Conservation (phyloP, 2,329 filamentous ascomycete genomes). For the Aureobasidium subglaciale region DNA sequence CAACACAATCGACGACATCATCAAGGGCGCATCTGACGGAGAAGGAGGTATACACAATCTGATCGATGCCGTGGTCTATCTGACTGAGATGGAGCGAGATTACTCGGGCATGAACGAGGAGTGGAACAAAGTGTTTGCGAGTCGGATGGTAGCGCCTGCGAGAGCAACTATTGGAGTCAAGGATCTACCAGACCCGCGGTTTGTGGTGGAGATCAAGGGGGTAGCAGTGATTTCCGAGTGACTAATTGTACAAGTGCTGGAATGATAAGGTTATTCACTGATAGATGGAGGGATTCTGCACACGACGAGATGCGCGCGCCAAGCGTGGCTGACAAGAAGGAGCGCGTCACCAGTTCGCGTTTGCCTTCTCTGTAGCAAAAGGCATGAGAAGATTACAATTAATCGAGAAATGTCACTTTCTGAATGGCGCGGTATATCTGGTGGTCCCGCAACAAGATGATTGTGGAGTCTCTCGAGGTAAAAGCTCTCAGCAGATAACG, state of each 20-base stretch:
- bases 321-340: too few relatives aligned
- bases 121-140: slow-evolving; percentile 39
- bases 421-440: too few relatives aligned
- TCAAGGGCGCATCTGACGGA: background rate
- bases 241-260: background rate
- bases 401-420: too few relatives aligned
- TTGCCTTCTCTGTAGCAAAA: too few relatives aligned
- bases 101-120: slow-evolving; percentile 42
- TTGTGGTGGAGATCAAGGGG: background rate
- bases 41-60: background rate
- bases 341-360: too few relatives aligned
- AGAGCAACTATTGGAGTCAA: slow-evolving; percentile 20
- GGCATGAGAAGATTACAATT: too few relatives aligned
- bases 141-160: slow-evolving; percentile 33
- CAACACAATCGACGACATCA: background rate
- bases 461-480: too few relatives aligned
- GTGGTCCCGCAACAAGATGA: too few relatives aligned
- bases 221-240: background rate
- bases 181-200: background rate
- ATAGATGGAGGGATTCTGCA: too few relatives aligned
- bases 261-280: too few relatives aligned
- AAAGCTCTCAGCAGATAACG: too few relatives aligned
- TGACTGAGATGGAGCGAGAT: slow-evolving; percentile 36
- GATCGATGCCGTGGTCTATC: slow-evolving; percentile 31
- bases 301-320: too few relatives aligned